These are phyloP conservation scores for Cordyceps pruinosa DNA, from an alignment of 2,329 filamentous ascomycete genomes.

Conservation along the genomic window DNA sequence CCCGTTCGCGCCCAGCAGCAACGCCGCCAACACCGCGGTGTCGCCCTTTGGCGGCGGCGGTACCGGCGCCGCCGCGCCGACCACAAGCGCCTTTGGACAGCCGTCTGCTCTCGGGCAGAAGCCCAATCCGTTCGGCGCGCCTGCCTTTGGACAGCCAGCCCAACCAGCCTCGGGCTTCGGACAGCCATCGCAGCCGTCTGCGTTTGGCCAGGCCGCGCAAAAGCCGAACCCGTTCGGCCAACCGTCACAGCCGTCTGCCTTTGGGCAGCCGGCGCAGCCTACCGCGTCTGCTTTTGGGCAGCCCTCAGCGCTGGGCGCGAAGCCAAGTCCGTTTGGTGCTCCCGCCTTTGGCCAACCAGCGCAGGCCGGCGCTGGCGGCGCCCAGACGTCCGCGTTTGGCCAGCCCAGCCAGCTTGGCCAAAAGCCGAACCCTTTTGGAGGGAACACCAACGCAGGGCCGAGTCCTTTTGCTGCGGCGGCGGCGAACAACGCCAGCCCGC, in stretches of 20 bases:
- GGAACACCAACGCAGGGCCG: conserved; percentile 15
- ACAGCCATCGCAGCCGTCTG: conserved; percentile 21
- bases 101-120: conserved; percentile 26
- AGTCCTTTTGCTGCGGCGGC: conserved; percentile 26
- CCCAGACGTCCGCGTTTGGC: conserved; percentile 28
- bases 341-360: conserved; percentile 35
- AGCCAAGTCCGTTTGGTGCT: conserved; percentile 25
- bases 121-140: conserved; percentile 23
- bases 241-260: conserved; percentile 28
- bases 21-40: conserved; percentile 15
- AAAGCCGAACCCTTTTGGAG: conserved; percentile 29
- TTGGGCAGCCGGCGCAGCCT: conserved; percentile 34
- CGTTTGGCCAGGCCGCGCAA: conserved; percentile 24
- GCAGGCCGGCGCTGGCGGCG: conserved; percentile 14
- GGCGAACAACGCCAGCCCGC: not conserved
- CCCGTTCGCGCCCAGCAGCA: conserved; percentile 33
- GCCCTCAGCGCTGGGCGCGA: conserved; percentile 12
- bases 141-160: conserved; percentile 30
- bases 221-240: conserved; percentile 29
- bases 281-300: conserved; percentile 38
- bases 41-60: conserved; percentile 26
- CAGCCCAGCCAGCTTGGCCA: conserved; percentile 30
- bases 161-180: conserved; percentile 18
- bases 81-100: conserved; percentile 35
- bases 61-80: conserved; percentile 9